Evolutionary conservation across 164 flowering plant species (phyloP).

Genomic region (Chimonanthus praecox): DNA sequence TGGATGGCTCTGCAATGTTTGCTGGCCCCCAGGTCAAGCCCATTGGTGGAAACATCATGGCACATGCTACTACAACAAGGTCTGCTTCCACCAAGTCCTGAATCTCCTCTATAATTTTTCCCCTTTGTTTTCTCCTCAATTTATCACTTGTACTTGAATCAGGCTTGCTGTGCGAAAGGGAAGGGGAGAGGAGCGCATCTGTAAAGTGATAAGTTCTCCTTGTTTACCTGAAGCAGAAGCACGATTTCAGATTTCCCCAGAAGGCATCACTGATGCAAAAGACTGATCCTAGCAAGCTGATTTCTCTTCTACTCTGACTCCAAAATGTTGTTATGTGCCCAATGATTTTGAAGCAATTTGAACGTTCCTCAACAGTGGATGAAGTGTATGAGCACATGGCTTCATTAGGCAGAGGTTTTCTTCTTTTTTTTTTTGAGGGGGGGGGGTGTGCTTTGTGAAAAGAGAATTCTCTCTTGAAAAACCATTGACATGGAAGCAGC

Average conservation of each 20-base stretch:
- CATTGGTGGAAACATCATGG: conserved; percentile 98
- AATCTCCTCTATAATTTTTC: conserved; percentile 3
- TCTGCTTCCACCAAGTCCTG: conserved; percentile 16
- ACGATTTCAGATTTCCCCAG: conserved; percentile 78
- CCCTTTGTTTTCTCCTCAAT: background rate
- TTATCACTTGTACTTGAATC: background rate
- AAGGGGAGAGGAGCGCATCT: conserved; percentile 87
- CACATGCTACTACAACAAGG: conserved; percentile 98
- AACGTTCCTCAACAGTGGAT: background rate
- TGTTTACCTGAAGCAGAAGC: conserved; percentile 97
- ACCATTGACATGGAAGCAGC: background rate
- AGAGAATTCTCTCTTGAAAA: background rate
- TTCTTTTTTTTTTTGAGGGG: background rate
- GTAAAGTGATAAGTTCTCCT: conserved; percentile 95
- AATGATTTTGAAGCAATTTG: background rate
- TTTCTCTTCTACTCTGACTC: background rate
- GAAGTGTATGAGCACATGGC: background rate
- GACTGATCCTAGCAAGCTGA: conserved; percentile 38
- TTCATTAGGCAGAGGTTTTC: background rate
- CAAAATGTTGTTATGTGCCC: background rate
- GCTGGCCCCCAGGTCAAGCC: conserved; percentile 96
- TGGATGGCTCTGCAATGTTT: conserved; percentile 90
- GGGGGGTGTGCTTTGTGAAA: background rate
- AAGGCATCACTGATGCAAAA: conserved; percentile 88
- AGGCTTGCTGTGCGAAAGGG: conserved; percentile 93